phyloP scores from a whole-genome alignment of 1,284 basidiomycete genomes.

The Ustilago xerochloae region DNA sequence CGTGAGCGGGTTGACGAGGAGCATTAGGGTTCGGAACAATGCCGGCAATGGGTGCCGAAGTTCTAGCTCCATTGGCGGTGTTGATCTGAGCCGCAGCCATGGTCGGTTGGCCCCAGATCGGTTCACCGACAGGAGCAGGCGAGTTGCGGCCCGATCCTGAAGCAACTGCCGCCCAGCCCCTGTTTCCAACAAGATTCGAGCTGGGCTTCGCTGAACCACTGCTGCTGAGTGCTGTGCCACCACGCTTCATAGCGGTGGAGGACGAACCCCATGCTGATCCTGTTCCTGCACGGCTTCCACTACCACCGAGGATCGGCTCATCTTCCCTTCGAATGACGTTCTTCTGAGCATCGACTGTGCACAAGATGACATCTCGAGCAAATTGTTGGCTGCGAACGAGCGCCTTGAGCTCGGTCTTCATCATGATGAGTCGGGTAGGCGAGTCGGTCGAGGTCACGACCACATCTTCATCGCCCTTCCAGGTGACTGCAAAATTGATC shows the following conservation, averaged over 20 bases:
- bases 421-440: slow-evolving; percentile 43
- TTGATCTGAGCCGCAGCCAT: slow-evolving; percentile 15
- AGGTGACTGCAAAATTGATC: slow-evolving; percentile 43
- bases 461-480: slow-evolving; percentile 62
- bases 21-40: slow-evolving; percentile 45
- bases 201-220: slow-evolving; percentile 16
- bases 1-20: slow-evolving; percentile 12
- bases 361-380: slow-evolving; percentile 42
- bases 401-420: slow-evolving; percentile 48
- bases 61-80: slow-evolving; percentile 1
- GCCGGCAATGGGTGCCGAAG: slow-evolving; percentile 23
- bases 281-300: slow-evolving; percentile 1
- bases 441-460: slow-evolving; percentile 51
- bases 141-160: slow-evolving; percentile 44
- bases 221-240: slow-evolving; percentile 5
- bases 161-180: slow-evolving; percentile 48
- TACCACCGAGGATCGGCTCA: slow-evolving; percentile 26
- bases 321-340: slow-evolving; percentile 39
- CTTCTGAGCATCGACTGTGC: slow-evolving; percentile 35
- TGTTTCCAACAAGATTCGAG: slow-evolving; percentile 19
- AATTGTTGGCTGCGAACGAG: slow-evolving; percentile 39
- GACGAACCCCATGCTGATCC: slow-evolving; percentile 25
- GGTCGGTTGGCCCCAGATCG: slow-evolving; percentile 35
- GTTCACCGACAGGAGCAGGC: slow-evolving; percentile 19
- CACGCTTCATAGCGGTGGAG: slow-evolving; percentile 36